Evolutionary conservation across 1,284 basidiomycete genomes (phyloP).

Genomic region (Termitomyces sp.): DNA sequence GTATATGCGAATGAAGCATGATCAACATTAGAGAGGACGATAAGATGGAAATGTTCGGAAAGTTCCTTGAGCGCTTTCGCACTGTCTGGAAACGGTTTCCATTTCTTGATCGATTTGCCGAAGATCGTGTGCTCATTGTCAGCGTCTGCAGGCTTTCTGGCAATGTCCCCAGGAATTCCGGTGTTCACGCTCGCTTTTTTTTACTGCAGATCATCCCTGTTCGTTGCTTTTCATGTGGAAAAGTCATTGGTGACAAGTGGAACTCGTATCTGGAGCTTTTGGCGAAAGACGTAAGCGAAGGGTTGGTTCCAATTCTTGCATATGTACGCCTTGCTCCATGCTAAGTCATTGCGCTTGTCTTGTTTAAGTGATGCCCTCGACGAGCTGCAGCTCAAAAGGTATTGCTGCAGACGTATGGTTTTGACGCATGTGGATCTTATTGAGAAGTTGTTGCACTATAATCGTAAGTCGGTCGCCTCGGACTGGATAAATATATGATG

Average conservation of each 20-base stretch:
- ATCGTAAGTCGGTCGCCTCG: slow-evolving; percentile 60
- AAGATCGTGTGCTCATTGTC: slow-evolving; percentile 37
- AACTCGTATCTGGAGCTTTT: slow-evolving; percentile 78
- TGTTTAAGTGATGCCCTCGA: slow-evolving; percentile 78
- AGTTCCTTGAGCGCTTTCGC: slow-evolving; percentile 51
- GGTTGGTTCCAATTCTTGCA: slow-evolving; percentile 45
- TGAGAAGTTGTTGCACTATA: slow-evolving; percentile 94
- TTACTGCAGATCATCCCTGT: slow-evolving; percentile 79
- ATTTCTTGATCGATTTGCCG: slow-evolving; percentile 52
- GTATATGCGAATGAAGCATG: slow-evolving; percentile 56
- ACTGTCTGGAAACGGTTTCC: slow-evolving; percentile 67
- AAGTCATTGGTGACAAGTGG: slow-evolving; percentile 94
- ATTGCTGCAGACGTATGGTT: slow-evolving; percentile 97
- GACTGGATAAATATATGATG: slow-evolving; percentile 1
- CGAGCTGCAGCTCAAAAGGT: slow-evolving; percentile 85
- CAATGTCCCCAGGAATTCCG: background rate
- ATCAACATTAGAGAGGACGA: slow-evolving; percentile 74
- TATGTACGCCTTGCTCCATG: background rate
- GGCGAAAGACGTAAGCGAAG: slow-evolving; percentile 76
- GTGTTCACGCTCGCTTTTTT: background rate
- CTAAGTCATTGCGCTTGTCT: background rate
- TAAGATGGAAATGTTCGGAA: slow-evolving; percentile 57
- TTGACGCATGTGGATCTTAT: slow-evolving; percentile 96
- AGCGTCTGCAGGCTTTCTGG: slow-evolving; percentile 13
- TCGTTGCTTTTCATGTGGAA: slow-evolving; percentile 89